Base-by-base conservation (phyloP, 495 filamentous ascomycete species). In the Delitschia confertaspora region DNA sequence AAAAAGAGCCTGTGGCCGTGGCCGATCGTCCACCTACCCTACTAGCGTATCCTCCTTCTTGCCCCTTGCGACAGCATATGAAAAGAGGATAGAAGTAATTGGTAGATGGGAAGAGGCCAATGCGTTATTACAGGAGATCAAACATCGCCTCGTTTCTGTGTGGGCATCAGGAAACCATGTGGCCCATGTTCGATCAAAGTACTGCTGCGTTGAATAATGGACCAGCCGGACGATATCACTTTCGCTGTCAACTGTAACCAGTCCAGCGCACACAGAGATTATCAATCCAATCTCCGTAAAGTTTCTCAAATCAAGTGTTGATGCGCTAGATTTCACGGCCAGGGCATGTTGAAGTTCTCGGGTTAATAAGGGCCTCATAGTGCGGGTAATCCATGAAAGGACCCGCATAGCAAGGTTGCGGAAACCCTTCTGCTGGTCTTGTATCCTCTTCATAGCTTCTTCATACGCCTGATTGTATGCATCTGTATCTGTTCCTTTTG, bases 281-380 rank as follows among this genome's bases (percentile, higher is more conserved):
- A 77, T 50, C 13, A 65, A 44, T n/a, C 67, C 59, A 8, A 65
- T 33, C 1, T 63, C 38, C 1, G 61, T 36, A 0, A 76, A 10
- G 21, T 65, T 60, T 0, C 68, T 63, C 13, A 52, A 13, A 25
- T 74, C 64, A 4, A 78, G 48, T 0, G 60, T 45, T 0, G 31
- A 0, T 0, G 56, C 36, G 6, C 43, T 59, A 0, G 26, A 3
- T 29, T 68, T 54, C 0, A 72, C 58, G 4, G 66, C 67, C 20
- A 76, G 54, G 0, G 72, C 72, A 57, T 73, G 60, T 20, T 63
- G 62, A 4, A 80, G 55, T 43, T 79, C 71, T 7, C 33, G 1
- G 2, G 51, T 51, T 6, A 56, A 62, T 1, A 80, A 48, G 4
- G 60, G 61, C 39, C 68, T 51, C 21, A 42, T 48, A 1, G 71